phyloP scores from a whole-genome alignment of 2,329 filamentous ascomycete genomes.

The Fusarium torreyae region DNA sequence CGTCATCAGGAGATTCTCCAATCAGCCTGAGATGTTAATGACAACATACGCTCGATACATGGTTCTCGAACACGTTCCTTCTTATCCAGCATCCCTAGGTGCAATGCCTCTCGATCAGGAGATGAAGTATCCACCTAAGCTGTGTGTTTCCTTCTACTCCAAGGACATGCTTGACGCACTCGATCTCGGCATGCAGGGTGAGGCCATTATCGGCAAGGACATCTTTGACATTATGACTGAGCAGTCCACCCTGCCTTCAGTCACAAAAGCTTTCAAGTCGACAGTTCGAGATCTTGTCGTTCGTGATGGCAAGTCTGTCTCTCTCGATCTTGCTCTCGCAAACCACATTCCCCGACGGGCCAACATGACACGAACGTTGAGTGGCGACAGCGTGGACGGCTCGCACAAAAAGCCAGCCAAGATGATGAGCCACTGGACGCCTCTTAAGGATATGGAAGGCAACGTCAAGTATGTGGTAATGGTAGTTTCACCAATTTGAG shows the following conservation, averaged over 20 bases:
- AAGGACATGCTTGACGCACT: conserved; percentile 64
- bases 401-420: conserved; percentile 41
- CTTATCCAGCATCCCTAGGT: conserved; percentile 42
- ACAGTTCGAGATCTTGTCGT: conserved; percentile 60
- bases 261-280: conserved; percentile 62
- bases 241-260: conserved; percentile 60
- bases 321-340: conserved; percentile 50
- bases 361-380: conserved; percentile 39
- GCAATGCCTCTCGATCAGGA: conserved; percentile 50
- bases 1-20: conserved; percentile 43
- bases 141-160: conserved; percentile 65
- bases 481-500: conserved; percentile 40
- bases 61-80: conserved; percentile 51
- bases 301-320: conserved; percentile 56
- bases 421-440: conserved; percentile 52
- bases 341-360: conserved; percentile 50
- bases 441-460: conserved; percentile 46
- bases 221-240: conserved; percentile 69
- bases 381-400: conserved; percentile 33
- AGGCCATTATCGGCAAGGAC: conserved; percentile 62
- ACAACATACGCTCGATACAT: conserved; percentile 54
- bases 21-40: conserved; percentile 41
- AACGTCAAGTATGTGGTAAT: conserved; percentile 48
- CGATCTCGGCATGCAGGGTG: conserved; percentile 56
- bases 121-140: conserved; percentile 48